These are phyloP conservation scores for Corniculantispora saksenae DNA, from an alignment of 2,329 filamentous ascomycete species.

Conservation along the genomic window DNA sequence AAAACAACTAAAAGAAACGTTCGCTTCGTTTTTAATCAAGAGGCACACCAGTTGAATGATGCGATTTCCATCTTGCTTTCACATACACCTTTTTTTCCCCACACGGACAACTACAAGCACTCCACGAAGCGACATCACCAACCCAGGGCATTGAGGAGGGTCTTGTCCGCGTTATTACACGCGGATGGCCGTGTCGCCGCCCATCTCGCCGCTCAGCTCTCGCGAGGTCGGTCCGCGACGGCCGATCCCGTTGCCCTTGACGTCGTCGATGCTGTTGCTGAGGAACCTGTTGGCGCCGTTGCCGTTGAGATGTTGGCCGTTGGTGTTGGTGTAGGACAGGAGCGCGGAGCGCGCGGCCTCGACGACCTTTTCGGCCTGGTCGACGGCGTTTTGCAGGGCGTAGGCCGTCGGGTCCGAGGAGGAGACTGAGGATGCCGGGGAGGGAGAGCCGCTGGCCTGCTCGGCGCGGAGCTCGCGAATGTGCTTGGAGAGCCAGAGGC, in stretches of 20 bases:
- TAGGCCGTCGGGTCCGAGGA: conserved; percentile 41
- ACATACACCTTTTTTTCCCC: background rate
- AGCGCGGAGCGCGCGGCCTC: conserved; percentile 48
- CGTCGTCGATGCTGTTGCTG: conserved; percentile 24
- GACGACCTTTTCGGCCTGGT: conserved; percentile 49
- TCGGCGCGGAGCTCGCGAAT: conserved; percentile 58
- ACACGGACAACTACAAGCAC: background rate
- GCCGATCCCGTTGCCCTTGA: conserved; percentile 25
- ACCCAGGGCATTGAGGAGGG: too few relatives aligned
- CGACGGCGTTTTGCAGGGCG: conserved; percentile 45
- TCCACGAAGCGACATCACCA: too few relatives aligned
- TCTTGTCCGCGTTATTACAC: conserved; percentile 22
- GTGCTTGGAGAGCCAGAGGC: conserved; percentile 63
- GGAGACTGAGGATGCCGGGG: conserved; percentile 21
- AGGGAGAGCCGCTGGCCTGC: conserved; percentile 19
- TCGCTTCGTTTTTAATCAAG: background rate
- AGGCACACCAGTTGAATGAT: conserved; percentile 21
- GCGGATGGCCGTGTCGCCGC: conserved; percentile 52
- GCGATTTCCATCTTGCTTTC: background rate
- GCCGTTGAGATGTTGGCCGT: too few relatives aligned
- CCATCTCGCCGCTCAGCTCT: conserved; percentile 62
- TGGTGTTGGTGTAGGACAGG: conserved; percentile 35
- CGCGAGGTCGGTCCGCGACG: conserved; percentile 53
- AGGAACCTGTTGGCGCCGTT: conserved; percentile 18
- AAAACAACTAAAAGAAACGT: background rate